Conservation (phyloP, 2,329 filamentous ascomycete species). For the Penicillium capsulatum region DNA sequence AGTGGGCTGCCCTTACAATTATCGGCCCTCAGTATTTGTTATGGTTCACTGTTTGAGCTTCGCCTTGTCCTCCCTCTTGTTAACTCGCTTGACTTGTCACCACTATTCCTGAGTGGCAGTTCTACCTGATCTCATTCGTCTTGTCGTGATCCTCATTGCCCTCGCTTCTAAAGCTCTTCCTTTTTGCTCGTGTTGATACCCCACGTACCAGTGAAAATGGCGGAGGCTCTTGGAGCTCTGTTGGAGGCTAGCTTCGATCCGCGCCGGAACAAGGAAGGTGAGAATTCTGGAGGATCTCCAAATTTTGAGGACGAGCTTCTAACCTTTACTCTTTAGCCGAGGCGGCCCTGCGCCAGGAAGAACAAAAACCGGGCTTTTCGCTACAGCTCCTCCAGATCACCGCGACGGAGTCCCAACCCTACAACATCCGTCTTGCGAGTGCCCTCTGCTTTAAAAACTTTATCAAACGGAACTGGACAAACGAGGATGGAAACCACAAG, state of each 20-base stretch:
- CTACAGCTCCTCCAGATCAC: constrained; percentile 86
- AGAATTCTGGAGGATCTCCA: constrained; percentile 20
- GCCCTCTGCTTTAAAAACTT: constrained; percentile 99
- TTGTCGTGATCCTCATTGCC: neutral
- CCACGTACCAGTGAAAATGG: constrained; percentile 48
- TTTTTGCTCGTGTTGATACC: constrained; percentile 23
- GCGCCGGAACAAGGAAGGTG: constrained; percentile 83
- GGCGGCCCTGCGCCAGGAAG: constrained; percentile 69
- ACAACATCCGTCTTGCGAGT: constrained; percentile 77
- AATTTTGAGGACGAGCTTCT: neutral
- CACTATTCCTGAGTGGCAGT: neutral
- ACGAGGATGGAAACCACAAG: constrained; percentile 93
- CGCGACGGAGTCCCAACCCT: constrained; percentile 65
- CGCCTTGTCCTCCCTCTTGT: constrained; percentile 9
- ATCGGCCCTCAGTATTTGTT: constrained; percentile 23
- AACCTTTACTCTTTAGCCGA: constrained; percentile 59
- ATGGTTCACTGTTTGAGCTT: constrained; percentile 16
- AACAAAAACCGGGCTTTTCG: constrained; percentile 82
- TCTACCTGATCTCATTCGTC: neutral
- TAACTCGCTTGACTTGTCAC: constrained; percentile 2
- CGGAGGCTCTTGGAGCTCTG: constrained; percentile 60
- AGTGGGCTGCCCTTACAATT: constrained; percentile 22
- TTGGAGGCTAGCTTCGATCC: constrained; percentile 89
- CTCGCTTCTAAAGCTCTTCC: constrained; percentile 7
- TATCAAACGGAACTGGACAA: constrained; percentile 89